Evolutionary conservation across 441 rosid genomes (phyloP), one percentile per base, ranked within the genome.

Genomic region (Populus tomentosa): DNA sequence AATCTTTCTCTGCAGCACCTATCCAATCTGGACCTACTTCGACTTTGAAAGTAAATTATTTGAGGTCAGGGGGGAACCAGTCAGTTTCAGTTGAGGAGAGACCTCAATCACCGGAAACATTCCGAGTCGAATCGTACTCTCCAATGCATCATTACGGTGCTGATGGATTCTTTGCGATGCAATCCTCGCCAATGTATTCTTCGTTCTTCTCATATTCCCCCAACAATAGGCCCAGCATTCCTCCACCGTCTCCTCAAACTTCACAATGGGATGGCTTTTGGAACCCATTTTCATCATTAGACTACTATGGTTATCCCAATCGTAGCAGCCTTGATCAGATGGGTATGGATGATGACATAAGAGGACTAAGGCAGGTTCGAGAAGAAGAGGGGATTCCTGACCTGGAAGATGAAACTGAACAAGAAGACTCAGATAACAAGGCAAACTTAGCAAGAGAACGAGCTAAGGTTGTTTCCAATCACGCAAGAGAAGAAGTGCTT

Each of bases 301-400:
- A 96, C 75, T 84, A 90, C 80, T 92, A 92, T 62, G 94, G 91
- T 4, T 94, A 91, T 82, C 88, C 89, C 68, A 80, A 81, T 71
- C 82, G 83, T 59, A 86, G 80, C 66, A 90, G 88, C 80, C 84
- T 88, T 59, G 94, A 94, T 85, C 91, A 87, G 69, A 77, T 83
- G 75, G 85, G 80, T 61, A 70, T 87, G 82, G 96, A 96, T 69
- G 98, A 94, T 87, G 98, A 94, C 67, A 83, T 85, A 23, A 81
- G 89, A 83, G 99, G 97, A 28, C 83, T 94, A 33, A 92, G 98
- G 82, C 94, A 90, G 82, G 98, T 96, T 79, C 81, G 98, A 72
- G 98, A 96, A 77, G 99, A 92, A 88, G 98, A 96, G 88, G 99
- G 98, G 65, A 96, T 96, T 80, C 99, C 98, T 6, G 99, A 96